phyloP scores from a whole-genome alignment of 2,329 filamentous ascomycete genomes.

The Verruconis gallopava region DNA sequence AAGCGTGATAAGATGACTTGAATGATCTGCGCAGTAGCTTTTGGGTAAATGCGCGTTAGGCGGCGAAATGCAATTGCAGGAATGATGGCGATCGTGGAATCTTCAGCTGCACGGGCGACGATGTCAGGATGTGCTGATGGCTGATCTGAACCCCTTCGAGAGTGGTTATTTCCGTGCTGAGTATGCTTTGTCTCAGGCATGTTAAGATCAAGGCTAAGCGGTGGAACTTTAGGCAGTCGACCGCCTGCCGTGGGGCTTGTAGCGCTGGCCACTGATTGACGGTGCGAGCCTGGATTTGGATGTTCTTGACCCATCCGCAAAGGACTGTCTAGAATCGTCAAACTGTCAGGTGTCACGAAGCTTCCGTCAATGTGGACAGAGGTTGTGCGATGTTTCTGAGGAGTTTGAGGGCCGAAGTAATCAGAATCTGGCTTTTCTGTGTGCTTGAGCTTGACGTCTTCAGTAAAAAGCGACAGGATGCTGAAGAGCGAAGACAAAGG shows the following conservation, averaged over 20 bases:
- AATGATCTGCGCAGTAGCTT: constrained; percentile 92
- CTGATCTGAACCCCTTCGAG: constrained; percentile 15
- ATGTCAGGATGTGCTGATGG: constrained; percentile 92
- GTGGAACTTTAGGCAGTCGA: constrained; percentile 50
- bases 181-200: constrained; percentile 18
- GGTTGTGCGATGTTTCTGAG: neutral
- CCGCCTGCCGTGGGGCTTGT: constrained; percentile 24
- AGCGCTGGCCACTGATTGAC: constrained; percentile 19
- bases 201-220: constrained; percentile 51
- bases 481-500: constrained; percentile 98
- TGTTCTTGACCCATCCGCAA: neutral
- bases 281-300: constrained; percentile 12
- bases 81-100: constrained; percentile 97
- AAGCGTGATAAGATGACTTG: constrained; percentile 93
- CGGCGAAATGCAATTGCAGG: constrained; percentile 91
- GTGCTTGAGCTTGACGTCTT: constrained; percentile 71
- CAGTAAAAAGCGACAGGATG: constrained; percentile 91
- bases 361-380: neutral
- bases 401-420: neutral
- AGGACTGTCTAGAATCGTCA: constrained; percentile 2
- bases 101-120: constrained; percentile 86
- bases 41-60: constrained; percentile 85
- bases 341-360: neutral
- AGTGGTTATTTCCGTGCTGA: constrained; percentile 1
- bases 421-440: constrained; percentile 28